Base-by-base conservation (phyloP, 352 stramenopile species). In the Globisporangium uncinulatum region DNA sequence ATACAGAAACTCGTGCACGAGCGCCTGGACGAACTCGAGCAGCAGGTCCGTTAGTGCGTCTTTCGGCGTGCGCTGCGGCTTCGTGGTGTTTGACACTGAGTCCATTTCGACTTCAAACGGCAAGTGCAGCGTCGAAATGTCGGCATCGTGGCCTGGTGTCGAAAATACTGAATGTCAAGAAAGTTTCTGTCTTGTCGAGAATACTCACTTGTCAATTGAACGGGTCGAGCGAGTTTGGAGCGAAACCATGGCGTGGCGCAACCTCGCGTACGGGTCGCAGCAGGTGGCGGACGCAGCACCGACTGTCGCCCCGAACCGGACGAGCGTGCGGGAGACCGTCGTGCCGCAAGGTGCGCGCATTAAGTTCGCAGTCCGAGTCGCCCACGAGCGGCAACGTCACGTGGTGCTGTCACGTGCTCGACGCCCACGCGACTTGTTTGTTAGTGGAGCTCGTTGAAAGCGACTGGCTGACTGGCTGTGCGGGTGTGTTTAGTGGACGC, bases 241-340 rank as follows among this genome's bases (percentile, higher is more conserved):
- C 9, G 13, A 32, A 44, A 34, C 34, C 19, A 84, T 81, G 72
- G 75, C 67, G 74, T 92, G 82, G 82, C 69, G 79, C 0, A 89
- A 92, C 74, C 79, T 92, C 61, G 82, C 82, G 46, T 92, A 92
- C 62, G 82, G 82, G 49, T 92, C 82, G 50, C 79, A 92, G 66
- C 73, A 87, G 46, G 82, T 57, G 52, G 77, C 82, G 45, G 82
- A 89, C 9, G 74, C 79, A 13, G 82, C 74, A 43, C 79, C 82
- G n/a, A 70, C 79, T 49, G 70, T 92, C 43, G 73, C 54, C 9
- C 82, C 82, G 17, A 79, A 67, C 29, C 85, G 81, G 63, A 54
- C 62, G 15, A 37, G 61, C 41, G 61, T 71, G 34, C 79, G 77
- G 60, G 76, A 83, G 59, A 76, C 77, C 44, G 67, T 89, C 21